Evolutionary conservation across 805 yeast genomes (phyloP), one percentile per base, ranked within the genome.

Genomic region (Candida qinlingensis): DNA sequence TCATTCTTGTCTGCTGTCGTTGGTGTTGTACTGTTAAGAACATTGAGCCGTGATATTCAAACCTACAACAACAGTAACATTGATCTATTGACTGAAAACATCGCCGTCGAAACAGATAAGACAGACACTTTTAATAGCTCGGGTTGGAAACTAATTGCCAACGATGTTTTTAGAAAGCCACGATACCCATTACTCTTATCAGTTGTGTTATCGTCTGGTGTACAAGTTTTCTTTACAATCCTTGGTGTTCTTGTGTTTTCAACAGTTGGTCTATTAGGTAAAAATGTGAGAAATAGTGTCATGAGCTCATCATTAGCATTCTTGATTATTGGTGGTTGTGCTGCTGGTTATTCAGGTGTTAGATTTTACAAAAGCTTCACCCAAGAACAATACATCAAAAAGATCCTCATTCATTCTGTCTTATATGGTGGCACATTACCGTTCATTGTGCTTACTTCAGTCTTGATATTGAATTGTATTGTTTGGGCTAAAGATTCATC

Each of bases 401-500:
- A 37, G 7, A 27, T 42, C 3, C 25, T 60, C 29, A 19, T 19
- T 13, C 48, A 61, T 41, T 67, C 83, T 4, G 59, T 76, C 9
- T 47, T 74, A 26, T 75, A 77, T 49, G 83, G 82, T 19, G 75
- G 77, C 27, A 51, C 69, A 4, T 69, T 71, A 66, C 87, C 73
- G 28, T 76, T 67, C 39, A 57, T 68, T 4, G 70, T 81, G 0
- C 64, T 86, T 48, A 49, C 75, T 0, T 69, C 79, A 3, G 70
- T 84, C 0, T 62, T 85, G 27, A 60, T 79, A 27, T 66, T 86
- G 50, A 89, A 88, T 62, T 68, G 79, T 51, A 76, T 89, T 48
- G 81, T 86, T 8, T 86, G 91, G 88, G 84, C 84, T 2, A 76
- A 81, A 55, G 83, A 83, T 53, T 81, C 94, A 0, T 81, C 94